phyloP scores from a whole-genome alignment of 768 basidiomycete genomes.

The Cantharellus cinnabarinus region DNA sequence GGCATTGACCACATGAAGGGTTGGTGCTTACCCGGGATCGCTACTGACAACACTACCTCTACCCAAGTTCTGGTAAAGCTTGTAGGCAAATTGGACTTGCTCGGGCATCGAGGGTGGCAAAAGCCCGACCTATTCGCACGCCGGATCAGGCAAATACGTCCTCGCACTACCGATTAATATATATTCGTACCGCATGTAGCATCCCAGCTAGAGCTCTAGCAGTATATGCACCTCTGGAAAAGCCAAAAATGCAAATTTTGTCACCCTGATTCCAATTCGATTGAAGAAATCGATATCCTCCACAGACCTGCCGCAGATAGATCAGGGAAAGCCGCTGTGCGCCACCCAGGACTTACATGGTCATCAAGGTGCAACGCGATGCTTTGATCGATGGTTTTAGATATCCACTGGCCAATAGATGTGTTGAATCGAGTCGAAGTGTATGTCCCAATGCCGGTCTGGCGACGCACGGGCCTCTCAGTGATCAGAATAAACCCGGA shows the following conservation, averaged over 20 bases:
- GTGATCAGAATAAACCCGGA: background rate
- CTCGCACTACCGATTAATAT: background rate
- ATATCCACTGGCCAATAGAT: slow-evolving; percentile 1
- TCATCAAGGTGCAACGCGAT: slow-evolving; percentile 9
- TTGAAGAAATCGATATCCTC: slow-evolving; percentile 10
- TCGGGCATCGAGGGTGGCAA: slow-evolving; percentile 11
- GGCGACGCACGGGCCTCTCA: background rate
- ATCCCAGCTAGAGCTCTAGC: slow-evolving; percentile 16
- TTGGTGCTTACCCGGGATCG: too few relatives aligned
- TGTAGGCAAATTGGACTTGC: background rate
- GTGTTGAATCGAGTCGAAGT: background rate
- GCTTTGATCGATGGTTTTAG: slow-evolving; percentile 5
- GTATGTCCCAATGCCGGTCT: background rate
- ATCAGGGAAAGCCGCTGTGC: too few relatives aligned
- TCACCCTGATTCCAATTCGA: slow-evolving; percentile 13
- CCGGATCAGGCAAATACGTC: background rate
- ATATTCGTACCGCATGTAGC: slow-evolving; percentile 10
- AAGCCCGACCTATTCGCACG: slow-evolving; percentile 9
- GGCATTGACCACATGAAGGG: too few relatives aligned
- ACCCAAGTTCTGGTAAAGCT: background rate
- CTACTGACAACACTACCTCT: background rate
- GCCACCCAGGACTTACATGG: slow-evolving; percentile 1
- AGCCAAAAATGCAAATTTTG: slow-evolving; percentile 16
- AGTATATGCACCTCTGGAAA: slow-evolving; percentile 17
- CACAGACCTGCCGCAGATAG: slow-evolving; percentile 5